Evolutionary conservation across 78 protist genomes (phyloP).

Genomic region (Guillardia theta): DNA sequence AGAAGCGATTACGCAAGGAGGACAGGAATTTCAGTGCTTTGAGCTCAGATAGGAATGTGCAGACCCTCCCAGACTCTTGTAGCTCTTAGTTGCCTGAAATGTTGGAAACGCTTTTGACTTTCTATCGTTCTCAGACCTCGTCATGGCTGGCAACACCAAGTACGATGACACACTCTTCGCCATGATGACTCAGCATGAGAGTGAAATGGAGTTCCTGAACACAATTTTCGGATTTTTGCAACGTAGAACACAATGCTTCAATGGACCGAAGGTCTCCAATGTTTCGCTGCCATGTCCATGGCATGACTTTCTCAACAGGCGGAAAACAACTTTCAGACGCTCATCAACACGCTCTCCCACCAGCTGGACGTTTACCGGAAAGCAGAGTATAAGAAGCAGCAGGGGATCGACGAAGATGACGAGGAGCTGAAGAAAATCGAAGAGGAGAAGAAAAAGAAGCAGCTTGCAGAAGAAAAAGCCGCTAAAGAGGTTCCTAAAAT

Average conservation of each 20-base stretch:
- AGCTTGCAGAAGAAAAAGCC: background rate
- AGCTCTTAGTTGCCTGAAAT: too few species aligned
- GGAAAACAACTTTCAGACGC: background rate
- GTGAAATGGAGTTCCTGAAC: background rate
- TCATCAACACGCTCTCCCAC: slow-evolving; percentile 6
- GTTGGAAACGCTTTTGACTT: too few species aligned
- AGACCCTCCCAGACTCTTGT: too few species aligned
- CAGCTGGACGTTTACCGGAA: background rate
- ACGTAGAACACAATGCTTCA: background rate
- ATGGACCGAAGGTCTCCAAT: background rate
- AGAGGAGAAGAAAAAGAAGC: background rate
- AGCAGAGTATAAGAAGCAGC: background rate
- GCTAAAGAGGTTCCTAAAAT: background rate
- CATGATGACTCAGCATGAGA: background rate
- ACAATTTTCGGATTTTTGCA: slow-evolving; percentile 12
- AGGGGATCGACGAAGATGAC: background rate
- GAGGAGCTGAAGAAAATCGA: background rate
- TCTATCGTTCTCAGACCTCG: too few species aligned
- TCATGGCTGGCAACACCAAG: background rate
- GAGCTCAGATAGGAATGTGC: too few species aligned
- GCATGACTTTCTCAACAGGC: background rate
- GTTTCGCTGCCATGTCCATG: background rate
- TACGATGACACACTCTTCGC: background rate
- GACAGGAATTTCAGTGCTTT: too few species aligned
- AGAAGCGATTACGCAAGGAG: too few species aligned